Percentiles rank a stretch among this genome's conserved stretches.
Conservation (phyloP, 2,329 filamentous ascomycete genomes). For the Fusarium domesticum region DNA sequence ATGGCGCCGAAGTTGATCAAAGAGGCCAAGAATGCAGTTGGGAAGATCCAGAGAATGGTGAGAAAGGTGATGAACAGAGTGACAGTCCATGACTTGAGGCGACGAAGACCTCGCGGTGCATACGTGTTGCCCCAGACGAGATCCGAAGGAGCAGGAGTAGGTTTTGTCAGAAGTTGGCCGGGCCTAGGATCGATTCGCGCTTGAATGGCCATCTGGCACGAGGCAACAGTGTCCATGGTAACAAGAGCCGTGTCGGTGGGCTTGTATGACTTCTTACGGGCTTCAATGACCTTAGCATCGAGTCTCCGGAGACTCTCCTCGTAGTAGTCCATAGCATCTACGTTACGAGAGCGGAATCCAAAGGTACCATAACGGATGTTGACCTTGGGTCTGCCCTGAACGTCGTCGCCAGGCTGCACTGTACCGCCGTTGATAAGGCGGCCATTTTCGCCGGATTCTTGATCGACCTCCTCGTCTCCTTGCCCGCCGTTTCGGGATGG, state of each 20-base stretch:
- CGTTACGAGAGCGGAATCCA: constrained; percentile 64
- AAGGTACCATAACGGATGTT: constrained; percentile 78
- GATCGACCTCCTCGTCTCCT: constrained; percentile 37
- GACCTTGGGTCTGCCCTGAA: constrained; percentile 60
- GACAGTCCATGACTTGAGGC: constrained; percentile 77
- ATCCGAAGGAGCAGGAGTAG: constrained; percentile 83
- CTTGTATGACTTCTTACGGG: constrained; percentile 72
- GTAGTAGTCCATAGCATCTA: constrained; percentile 94
- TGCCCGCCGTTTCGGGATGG: constrained; percentile 23
- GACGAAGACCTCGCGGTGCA: constrained; percentile 67
- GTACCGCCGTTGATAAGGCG: constrained; percentile 54
- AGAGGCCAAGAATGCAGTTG: constrained; percentile 75
- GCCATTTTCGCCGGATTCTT: constrained; percentile 53
- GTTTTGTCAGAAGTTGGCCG: constrained; percentile 77
- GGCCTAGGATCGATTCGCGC: constrained; percentile 89
- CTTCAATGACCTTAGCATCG: constrained; percentile 68
- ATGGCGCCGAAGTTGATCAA: constrained; percentile 81
- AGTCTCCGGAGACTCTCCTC: constrained; percentile 77
- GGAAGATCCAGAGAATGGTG: constrained; percentile 82
- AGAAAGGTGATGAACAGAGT: constrained; percentile 79
- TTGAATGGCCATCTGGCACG: constrained; percentile 93
- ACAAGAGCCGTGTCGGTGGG: constrained; percentile 88
- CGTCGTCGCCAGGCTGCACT: constrained; percentile 31
- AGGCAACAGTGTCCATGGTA: constrained; percentile 93
- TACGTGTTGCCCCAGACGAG: constrained; percentile 98